Base-by-base conservation (phyloP, 2,329 filamentous ascomycete species). In the Monosporascus ibericus region DNA sequence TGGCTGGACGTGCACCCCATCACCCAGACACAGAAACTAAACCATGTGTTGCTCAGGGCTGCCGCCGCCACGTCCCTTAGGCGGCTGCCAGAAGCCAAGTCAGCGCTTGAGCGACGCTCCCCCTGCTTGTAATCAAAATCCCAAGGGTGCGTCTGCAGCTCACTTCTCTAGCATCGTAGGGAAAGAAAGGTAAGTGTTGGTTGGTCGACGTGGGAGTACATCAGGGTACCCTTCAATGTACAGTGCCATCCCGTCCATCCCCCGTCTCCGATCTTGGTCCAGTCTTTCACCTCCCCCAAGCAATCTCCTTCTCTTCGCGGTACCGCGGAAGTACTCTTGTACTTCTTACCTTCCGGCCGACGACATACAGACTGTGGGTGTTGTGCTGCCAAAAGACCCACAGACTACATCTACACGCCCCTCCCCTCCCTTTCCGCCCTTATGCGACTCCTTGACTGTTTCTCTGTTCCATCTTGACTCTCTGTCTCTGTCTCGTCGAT, bases 381-480 rank as follows among this genome's bases (percentile, higher is more conserved):
- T 58, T 61, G 58, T 58, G 56, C 55, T 61, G 57, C 56, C 57
- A 47, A 44, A 44, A 53, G 58, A 57, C 58, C 60, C 61, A 62
- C 57, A 48, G 53, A 49, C 57, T 60, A 55, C 59, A 47, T 54
- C 61, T 61, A 65, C 63, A 61, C 60, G 60, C 58, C 64, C 63
- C 60, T 59, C 63, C 65, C 62, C 63, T 66, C 64, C 65, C 63
- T 66, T 65, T 54, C 59, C 57, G 58, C 58, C 63, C 63, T 63
- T 60, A 56, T 63, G 62, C 59, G 25, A 58, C 60, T 65, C 62
- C 60, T 66, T 61, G 63, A 59, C 63, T 65, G 52, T 53, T 57
- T 57, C 58, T 63, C 64, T 66, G 62, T 62, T 66, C 64, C 63
- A 67, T 65, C 61, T 49, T 61, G 60, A 62, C 61, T 56, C 59